Evolutionary conservation across 371 early-diverging fungal species (phyloP).

Genomic region (Scutellospora calospora): DNA sequence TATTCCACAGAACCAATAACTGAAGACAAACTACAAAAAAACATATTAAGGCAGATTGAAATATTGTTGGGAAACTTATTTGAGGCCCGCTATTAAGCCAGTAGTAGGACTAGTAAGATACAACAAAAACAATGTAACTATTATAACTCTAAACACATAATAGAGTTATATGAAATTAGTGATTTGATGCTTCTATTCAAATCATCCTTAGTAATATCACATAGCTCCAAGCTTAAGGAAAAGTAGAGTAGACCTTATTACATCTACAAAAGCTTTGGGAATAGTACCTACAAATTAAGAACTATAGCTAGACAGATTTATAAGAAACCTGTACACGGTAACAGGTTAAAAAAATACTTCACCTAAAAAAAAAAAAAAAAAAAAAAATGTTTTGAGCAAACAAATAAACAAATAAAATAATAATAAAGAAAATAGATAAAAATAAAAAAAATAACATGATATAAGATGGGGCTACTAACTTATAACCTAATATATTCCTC

Average conservation of each 20-base stretch:
- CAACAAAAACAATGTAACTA: background rate
- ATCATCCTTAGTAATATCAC: background rate
- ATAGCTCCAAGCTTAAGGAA: background rate
- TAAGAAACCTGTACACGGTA: background rate
- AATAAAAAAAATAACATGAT: no score
- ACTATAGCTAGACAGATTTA: background rate
- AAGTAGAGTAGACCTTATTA: background rate
- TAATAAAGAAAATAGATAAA: no score
- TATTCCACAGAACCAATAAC: constrained; percentile 32
- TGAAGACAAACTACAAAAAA: background rate
- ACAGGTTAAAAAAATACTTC: background rate
- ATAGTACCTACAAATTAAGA: constrained; percentile 2
- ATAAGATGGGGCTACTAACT: no score
- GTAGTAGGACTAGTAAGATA: background rate
- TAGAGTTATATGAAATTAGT: background rate
- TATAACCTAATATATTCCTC: no score
- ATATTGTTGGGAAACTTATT: background rate
- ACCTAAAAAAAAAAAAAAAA: background rate
- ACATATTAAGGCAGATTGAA: background rate
- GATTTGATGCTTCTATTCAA: background rate
- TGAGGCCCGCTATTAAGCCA: background rate
- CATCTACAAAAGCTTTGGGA: constrained; percentile 26
- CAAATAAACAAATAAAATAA: no score
- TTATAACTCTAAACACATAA: background rate
- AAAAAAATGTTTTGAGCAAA: no score